A percentile compares a stretch with the other conserved stretches of the same genome.
These are phyloP conservation scores for Lindgomyces ingoldianus DNA, from an alignment of 495 filamentous ascomycete species.

Conservation along the genomic window DNA sequence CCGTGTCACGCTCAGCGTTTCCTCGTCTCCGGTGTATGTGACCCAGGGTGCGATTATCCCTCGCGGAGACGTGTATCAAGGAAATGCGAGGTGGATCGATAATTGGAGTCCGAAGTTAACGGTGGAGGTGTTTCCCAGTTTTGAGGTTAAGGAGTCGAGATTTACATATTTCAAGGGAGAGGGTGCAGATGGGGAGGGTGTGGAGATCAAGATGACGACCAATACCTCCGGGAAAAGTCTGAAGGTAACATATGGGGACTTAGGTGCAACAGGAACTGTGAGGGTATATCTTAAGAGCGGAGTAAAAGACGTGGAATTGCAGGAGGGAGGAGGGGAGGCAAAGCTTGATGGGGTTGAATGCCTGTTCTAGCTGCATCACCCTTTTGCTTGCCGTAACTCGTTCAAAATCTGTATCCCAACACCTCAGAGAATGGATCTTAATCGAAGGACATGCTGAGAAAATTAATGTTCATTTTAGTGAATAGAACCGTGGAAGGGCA, in stretches of 20 bases:
- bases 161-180: constrained; percentile 34
- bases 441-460: too few relatives aligned
- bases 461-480: too few relatives aligned
- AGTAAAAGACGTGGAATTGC: constrained; percentile 9
- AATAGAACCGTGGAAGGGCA: too few relatives aligned
- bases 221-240: background rate
- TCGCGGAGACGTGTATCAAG: constrained; percentile 40
- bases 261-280: background rate
- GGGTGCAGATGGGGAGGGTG: background rate
- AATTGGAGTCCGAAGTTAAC: constrained; percentile 39
- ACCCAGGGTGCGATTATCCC: constrained; percentile 41
- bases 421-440: too few relatives aligned
- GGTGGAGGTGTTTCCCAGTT: constrained; percentile 42
- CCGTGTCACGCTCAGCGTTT: constrained; percentile 17
- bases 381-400: too few relatives aligned
- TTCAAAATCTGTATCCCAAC: too few relatives aligned
- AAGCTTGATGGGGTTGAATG: constrained; percentile 1
- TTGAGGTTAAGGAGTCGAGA: constrained; percentile 16
- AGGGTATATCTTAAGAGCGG: too few relatives aligned
- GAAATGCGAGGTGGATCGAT: constrained; percentile 41
- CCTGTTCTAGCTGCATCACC: constrained; percentile 4
- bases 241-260: constrained; percentile 15
- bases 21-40: constrained; percentile 40
- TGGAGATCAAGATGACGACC: constrained; percentile 9
- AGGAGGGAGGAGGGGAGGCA: background rate